Evolutionary conservation across 1,284 basidiomycete genomes (phyloP).

Genomic region (Ustilago sp.): DNA sequence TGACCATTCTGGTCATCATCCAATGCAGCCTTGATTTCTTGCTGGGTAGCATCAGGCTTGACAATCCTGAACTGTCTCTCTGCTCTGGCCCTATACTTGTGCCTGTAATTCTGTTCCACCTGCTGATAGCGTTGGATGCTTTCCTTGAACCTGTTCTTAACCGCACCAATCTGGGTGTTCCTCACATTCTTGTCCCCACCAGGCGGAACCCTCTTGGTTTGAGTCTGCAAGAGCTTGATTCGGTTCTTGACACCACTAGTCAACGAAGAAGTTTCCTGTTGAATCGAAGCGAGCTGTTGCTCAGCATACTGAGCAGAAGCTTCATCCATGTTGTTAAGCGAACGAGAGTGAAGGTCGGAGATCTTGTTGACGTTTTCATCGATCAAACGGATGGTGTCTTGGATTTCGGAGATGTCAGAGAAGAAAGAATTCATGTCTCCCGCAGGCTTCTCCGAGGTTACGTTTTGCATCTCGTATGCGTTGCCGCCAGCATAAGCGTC

Average conservation of each 20-base stretch:
- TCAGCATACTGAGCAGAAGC: slow-evolving; percentile 66
- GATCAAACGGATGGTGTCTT: slow-evolving; percentile 66
- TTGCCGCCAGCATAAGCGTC: slow-evolving; percentile 22
- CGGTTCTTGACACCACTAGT: slow-evolving; percentile 68
- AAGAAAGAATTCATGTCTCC: slow-evolving; percentile 65
- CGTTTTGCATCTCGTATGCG: slow-evolving; percentile 59
- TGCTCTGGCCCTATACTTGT: slow-evolving; percentile 92
- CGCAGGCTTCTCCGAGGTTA: slow-evolving; percentile 44
- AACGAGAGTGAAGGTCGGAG: slow-evolving; percentile 67
- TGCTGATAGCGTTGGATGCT: slow-evolving; percentile 77
- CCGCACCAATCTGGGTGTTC: slow-evolving; percentile 73
- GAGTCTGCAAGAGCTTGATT: slow-evolving; percentile 64
- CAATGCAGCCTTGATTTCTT: slow-evolving; percentile 81
- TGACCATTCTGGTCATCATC: slow-evolving; percentile 80
- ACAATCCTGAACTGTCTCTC: slow-evolving; percentile 95
- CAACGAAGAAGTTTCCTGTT: slow-evolving; percentile 61
- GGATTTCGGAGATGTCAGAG: slow-evolving; percentile 63
- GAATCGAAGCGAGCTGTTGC: slow-evolving; percentile 57
- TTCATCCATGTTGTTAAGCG: slow-evolving; percentile 69
- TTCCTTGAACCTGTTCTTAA: slow-evolving; percentile 71
- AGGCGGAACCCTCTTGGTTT: slow-evolving; percentile 54
- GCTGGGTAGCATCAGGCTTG: slow-evolving; percentile 87
- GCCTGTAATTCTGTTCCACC: slow-evolving; percentile 91
- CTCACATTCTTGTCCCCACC: slow-evolving; percentile 69
- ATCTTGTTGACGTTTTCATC: slow-evolving; percentile 67